These are phyloP conservation scores for Aspergillus aculeatus DNA, from an alignment of 2,329 filamentous ascomycete species.

Conservation along the genomic window DNA sequence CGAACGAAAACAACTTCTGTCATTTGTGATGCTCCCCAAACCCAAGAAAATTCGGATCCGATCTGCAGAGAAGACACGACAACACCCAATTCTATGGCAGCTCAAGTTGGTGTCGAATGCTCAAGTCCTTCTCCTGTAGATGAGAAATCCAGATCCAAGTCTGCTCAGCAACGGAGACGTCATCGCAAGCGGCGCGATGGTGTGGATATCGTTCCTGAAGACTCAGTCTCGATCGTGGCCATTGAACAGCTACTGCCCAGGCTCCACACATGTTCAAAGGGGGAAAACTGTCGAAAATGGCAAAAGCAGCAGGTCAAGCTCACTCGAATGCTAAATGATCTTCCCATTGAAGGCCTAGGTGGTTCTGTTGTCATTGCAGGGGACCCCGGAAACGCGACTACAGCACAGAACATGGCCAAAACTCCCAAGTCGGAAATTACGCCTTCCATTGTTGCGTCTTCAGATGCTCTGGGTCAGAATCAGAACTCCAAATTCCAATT, in stretches of 20 bases:
- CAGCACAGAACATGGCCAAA: slow-evolving; percentile 57
- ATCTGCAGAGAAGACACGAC: slow-evolving; percentile 10
- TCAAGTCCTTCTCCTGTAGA: slow-evolving; percentile 10
- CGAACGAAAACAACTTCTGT: slow-evolving; percentile 30
- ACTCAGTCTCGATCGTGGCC: slow-evolving; percentile 86
- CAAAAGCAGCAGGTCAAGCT: slow-evolving; percentile 76
- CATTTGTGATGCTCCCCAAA: slow-evolving; percentile 8
- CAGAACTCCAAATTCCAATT: slow-evolving; percentile 64
- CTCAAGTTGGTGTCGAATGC: slow-evolving; percentile 15
- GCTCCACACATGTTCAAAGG: slow-evolving; percentile 79
- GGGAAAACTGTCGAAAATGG: slow-evolving; percentile 81
- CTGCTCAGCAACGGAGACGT: slow-evolving; percentile 13
- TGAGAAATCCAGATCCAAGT: slow-evolving; percentile 9
- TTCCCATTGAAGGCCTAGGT: slow-evolving; percentile 71
- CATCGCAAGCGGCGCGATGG: slow-evolving; percentile 23
- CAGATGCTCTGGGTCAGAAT: slow-evolving; percentile 77
- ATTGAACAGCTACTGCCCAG: slow-evolving; percentile 88
- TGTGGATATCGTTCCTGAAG: slow-evolving; percentile 54
- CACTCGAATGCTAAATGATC: slow-evolving; percentile 70
- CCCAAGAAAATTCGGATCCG: slow-evolving; percentile 5
- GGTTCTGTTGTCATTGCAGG: slow-evolving; percentile 71
- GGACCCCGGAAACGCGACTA: slow-evolving; percentile 73
- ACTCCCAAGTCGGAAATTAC: slow-evolving; percentile 69
- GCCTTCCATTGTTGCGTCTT: slow-evolving; percentile 85
- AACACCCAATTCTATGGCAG: slow-evolving; percentile 15